Evolutionary conservation across 306 rosid genomes (phyloP).

Genomic region (apple (Malus domestica)): ASM211411v1 NC_041795.1:2519001-2519500

Average conservation of each 20-base stretch:
- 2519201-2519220: conserved; percentile 6
- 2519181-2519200: conserved; percentile 45
- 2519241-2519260: not conserved
- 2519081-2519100: conserved; percentile 41
- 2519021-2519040: conserved; percentile 68
- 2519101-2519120: conserved; percentile 47
- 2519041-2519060: conserved; percentile 42
- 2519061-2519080: conserved; percentile 46
- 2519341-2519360: not conserved
- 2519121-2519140: conserved; percentile 40
- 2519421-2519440: not conserved
- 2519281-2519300: not conserved
- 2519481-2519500: not conserved
- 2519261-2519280: conserved; percentile 25
- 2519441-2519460: not conserved
- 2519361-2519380: not conserved
- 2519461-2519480: not conserved
- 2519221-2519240: conserved; percentile 5
- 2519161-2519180: conserved; percentile 63
- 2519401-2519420: not conserved
- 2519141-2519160: conserved; percentile 59
- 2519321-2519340: not conserved
- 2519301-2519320: conserved; percentile 9
- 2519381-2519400: not conserved
- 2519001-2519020: conserved; percentile 60